These are phyloP conservation scores for Gossypium armourianum DNA, from an alignment of 441 rosid genomes.

Conservation along the genomic window DNA sequence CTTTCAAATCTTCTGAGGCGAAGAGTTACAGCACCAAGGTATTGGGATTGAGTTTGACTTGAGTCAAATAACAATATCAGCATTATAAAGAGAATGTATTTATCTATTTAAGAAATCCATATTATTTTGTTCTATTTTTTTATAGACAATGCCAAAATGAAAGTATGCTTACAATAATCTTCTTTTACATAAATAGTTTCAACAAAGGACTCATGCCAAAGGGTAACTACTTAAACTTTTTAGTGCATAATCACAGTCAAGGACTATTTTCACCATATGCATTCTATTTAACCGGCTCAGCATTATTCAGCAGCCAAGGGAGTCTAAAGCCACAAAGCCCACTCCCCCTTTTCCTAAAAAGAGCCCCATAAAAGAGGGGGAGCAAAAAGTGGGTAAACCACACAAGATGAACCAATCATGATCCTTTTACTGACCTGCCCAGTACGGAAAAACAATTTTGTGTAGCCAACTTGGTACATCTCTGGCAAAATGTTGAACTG, in stretches of 20 bases:
- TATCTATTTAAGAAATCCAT: background rate
- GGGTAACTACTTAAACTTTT: background rate
- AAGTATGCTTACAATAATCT: background rate
- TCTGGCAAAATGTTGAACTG: slow-evolving; percentile 91
- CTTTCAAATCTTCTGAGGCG: background rate
- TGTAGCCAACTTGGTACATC: slow-evolving; percentile 99
- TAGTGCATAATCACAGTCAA: background rate
- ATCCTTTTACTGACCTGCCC: slow-evolving; percentile 57
- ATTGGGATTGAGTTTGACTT: background rate
- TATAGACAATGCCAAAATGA: background rate
- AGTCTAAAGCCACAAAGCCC: background rate
- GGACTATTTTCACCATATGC: background rate
- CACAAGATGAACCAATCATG: background rate
- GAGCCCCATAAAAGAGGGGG: background rate
- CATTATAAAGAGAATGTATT: background rate
- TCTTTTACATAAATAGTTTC: background rate
- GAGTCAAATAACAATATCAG: background rate
- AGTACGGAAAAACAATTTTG: slow-evolving; percentile 83
- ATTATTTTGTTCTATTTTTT: background rate
- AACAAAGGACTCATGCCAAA: background rate
- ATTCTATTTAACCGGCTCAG: background rate
- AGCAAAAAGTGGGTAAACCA: background rate
- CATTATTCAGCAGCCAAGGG: background rate
- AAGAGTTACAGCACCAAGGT: background rate
- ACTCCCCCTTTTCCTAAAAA: background rate